phyloP scores from a whole-genome alignment of 352 stramenopile species.

The Phytophthora vignae region DNA sequence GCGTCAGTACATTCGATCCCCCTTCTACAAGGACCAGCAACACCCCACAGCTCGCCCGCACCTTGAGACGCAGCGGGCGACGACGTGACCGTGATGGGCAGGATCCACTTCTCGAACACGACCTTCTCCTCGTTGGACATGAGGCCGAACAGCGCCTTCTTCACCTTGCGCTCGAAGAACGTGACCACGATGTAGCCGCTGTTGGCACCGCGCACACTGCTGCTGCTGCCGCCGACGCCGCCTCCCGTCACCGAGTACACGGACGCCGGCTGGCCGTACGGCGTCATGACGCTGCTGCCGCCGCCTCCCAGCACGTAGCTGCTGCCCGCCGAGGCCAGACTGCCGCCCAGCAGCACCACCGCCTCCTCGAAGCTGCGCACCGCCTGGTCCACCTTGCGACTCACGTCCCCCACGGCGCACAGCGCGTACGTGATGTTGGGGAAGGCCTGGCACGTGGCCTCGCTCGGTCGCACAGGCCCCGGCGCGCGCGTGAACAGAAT shows the following conservation, averaged over 20 bases:
- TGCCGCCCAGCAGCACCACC: slow-evolving; percentile 24
- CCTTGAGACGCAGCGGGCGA: slow-evolving; percentile 52
- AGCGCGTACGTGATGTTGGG: slow-evolving; percentile 80
- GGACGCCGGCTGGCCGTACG: slow-evolving; percentile 35
- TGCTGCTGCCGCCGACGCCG: slow-evolving; percentile 13
- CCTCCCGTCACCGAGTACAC: not conserved
- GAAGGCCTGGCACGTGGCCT: slow-evolving; percentile 82
- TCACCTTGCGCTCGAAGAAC: slow-evolving; percentile 86
- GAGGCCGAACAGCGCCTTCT: slow-evolving; percentile 84
- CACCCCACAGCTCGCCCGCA: slow-evolving; percentile 6
- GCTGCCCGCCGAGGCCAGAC: slow-evolving; percentile 14
- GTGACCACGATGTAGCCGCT: slow-evolving; percentile 69
- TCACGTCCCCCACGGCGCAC: slow-evolving; percentile 80
- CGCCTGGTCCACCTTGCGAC: slow-evolving; percentile 78
- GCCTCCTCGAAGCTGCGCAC: slow-evolving; percentile 71
- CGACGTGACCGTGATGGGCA: slow-evolving; percentile 69
- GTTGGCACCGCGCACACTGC: slow-evolving; percentile 36
- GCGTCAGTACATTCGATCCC: not conserved
- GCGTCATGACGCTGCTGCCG: slow-evolving; percentile 27
- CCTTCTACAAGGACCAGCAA: not conserved
- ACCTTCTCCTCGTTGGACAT: slow-evolving; percentile 90
- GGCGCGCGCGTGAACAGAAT: slow-evolving; percentile 85
- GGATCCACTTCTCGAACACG: slow-evolving; percentile 87
- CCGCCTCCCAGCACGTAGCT: slow-evolving; percentile 28
- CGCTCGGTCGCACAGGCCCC: slow-evolving; percentile 72